Conservation (phyloP, 257 asterid species). For the Solanum neorickii region DNA sequence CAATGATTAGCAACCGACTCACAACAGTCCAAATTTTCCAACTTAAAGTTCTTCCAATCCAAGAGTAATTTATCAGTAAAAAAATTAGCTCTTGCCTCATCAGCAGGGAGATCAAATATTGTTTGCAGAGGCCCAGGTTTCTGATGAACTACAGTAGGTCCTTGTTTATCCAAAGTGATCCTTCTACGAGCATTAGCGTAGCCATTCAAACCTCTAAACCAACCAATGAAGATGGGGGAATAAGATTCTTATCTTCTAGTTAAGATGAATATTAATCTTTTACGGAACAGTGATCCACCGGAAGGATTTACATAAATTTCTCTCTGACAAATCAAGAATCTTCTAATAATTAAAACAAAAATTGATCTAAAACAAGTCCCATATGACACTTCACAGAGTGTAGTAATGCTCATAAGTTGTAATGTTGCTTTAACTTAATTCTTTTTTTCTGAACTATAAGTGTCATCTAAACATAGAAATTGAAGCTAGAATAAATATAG, state of each 20-base stretch:
- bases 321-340: neutral
- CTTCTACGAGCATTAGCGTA: conserved; percentile 34
- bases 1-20: neutral
- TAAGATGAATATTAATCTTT: neutral
- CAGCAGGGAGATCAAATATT: conserved; percentile 70
- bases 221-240: neutral
- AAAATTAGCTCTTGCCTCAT: conserved; percentile 42
- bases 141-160: conserved; percentile 54
- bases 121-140: conserved; percentile 89
- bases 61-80: neutral
- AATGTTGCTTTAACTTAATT: neutral
- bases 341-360: neutral
- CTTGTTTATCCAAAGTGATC: conserved; percentile 33
- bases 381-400: neutral
- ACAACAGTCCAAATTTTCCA: neutral
- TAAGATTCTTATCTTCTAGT: neutral
- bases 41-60: neutral
- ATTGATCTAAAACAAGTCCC: neutral
- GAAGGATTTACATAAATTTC: neutral
- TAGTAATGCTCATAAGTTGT: neutral
- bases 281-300: neutral
- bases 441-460: neutral
- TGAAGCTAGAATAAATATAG: neutral
- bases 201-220: conserved; percentile 51
- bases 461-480: neutral